These are phyloP conservation scores for Tetratostichococcus sp. DNA, from an alignment of 139 green algal genomes.

Conservation along the genomic window DNA sequence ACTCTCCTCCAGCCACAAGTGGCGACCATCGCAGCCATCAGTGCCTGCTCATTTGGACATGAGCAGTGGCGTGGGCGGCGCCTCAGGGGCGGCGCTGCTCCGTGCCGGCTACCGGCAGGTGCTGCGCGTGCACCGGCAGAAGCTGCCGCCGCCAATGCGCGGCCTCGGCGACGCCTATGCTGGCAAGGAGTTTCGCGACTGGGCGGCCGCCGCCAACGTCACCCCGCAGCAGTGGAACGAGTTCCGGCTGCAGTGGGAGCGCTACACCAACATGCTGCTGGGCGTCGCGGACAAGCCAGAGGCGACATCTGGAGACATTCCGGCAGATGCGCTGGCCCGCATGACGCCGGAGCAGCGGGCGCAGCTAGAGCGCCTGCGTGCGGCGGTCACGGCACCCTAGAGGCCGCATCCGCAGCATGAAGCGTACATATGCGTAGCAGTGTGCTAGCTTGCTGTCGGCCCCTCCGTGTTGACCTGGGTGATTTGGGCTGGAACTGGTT, in stretches of 20 bases:
- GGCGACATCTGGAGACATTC: constrained; percentile 25
- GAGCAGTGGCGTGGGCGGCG: too few species aligned
- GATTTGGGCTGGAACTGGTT: too few species aligned
- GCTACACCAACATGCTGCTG: constrained; percentile 52
- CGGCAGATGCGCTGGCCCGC: constrained; percentile 18
- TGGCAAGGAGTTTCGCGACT: constrained; percentile 59
- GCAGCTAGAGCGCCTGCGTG: constrained; percentile 42
- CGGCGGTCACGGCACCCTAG: constrained; percentile 13
- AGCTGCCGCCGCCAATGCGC: constrained; percentile 62
- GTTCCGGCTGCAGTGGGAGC: constrained; percentile 64
- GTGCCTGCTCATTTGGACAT: too few species aligned
- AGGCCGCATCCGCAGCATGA: too few species aligned
- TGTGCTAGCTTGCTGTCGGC: too few species aligned
- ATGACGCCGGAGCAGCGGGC: constrained; percentile 50
- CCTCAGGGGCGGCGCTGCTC: neutral
- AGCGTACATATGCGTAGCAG: too few species aligned
- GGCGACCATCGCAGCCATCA: too few species aligned
- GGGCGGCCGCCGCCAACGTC: constrained; percentile 25
- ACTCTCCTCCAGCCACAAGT: too few species aligned
- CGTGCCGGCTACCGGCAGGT: constrained; percentile 56
- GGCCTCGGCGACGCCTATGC: constrained; percentile 64
- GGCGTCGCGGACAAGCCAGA: constrained; percentile 26
- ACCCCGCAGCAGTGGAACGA: constrained; percentile 58
- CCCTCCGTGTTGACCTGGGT: too few species aligned
- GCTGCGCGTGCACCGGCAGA: constrained; percentile 53